A percentile compares a stretch with the other conserved stretches of the same genome.
phyloP scores from a whole-genome alignment of 192 early-diverging fungal genomes.

The Gigaspora rosea region DNA sequence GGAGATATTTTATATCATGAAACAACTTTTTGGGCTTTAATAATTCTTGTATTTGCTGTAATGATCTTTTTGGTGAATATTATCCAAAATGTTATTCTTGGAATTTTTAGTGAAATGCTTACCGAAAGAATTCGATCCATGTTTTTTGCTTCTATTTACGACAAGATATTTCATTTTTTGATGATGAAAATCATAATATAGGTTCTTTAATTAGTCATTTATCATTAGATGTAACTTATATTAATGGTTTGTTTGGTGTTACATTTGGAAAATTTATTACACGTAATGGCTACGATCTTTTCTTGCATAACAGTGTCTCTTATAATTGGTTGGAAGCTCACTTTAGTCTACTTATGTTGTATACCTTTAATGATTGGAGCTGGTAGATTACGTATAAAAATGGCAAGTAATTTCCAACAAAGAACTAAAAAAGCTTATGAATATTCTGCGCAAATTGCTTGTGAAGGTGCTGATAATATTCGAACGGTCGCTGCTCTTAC shows the following conservation, averaged over 20 bases:
- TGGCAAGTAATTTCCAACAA: slow-evolving; percentile 39
- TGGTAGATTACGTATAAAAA: slow-evolving; percentile 59
- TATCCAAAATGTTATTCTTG: too few species aligned
- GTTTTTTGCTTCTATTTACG: too few species aligned
- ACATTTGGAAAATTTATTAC: slow-evolving; percentile 33
- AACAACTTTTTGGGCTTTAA: too few species aligned
- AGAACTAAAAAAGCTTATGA: too few species aligned
- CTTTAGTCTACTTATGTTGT: slow-evolving; percentile 61
- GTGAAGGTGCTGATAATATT: too few species aligned
- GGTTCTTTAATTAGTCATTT: slow-evolving; percentile 71
- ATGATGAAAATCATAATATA: slow-evolving; percentile 62
- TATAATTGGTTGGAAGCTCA: slow-evolving; percentile 56
- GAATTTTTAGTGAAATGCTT: too few species aligned
- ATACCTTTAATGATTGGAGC: slow-evolving; percentile 70
- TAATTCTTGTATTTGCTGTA: too few species aligned
- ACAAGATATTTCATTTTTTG: too few species aligned
- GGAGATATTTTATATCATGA: slow-evolving; percentile 71
- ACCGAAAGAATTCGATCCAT: too few species aligned
- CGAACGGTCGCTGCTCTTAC: slow-evolving; percentile 46
- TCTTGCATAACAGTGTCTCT: slow-evolving; percentile 48
- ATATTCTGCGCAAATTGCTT: too few species aligned
- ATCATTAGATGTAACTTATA: too few species aligned
- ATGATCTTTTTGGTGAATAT: too few species aligned
- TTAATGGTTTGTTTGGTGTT: slow-evolving; percentile 33
- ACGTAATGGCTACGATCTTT: slow-evolving; percentile 33